A percentile compares a stretch with the other conserved stretches of the same genome.
Evolutionary conservation across 371 early-diverging fungal species (phyloP).

Genomic region (Mucor irregularis): DNA sequence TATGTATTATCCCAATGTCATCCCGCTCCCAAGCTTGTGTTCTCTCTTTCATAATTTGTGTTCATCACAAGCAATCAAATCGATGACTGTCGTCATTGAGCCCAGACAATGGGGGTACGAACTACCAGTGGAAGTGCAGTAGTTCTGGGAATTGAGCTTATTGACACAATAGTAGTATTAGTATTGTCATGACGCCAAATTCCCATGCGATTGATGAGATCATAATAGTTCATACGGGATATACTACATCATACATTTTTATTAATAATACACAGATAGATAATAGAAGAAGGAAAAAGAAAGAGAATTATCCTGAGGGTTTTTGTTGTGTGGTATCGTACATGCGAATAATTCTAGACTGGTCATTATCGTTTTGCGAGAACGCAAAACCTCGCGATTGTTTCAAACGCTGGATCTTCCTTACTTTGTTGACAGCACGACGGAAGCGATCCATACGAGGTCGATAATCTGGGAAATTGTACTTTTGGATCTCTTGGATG

Average conservation of each 20-base stretch:
- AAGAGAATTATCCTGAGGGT: conserved; percentile 65
- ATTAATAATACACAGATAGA: not conserved
- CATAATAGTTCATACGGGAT: too few species aligned
- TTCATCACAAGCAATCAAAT: too few species aligned
- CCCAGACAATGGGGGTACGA: too few species aligned
- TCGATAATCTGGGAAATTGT: conserved; percentile 94
- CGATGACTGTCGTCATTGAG: too few species aligned
- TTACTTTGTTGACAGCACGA: conserved; percentile 95
- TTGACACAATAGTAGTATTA: too few species aligned
- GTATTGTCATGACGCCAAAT: too few species aligned
- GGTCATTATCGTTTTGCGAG: conserved; percentile 95
- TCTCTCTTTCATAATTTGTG: too few species aligned
- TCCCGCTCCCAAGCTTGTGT: too few species aligned
- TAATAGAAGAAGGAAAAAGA: not conserved
- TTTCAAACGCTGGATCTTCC: conserved; percentile 90
- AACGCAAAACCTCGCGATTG: conserved; percentile 95
- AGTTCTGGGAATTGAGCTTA: too few species aligned
- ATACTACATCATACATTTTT: not conserved
- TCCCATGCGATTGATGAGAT: too few species aligned
- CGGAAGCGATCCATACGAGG: conserved; percentile 96
- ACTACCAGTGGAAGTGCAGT: too few species aligned
- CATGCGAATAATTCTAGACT: conserved; percentile 88
- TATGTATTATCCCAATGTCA: too few species aligned
- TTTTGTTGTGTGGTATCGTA: conserved; percentile 95
- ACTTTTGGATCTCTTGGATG: conserved; percentile 97